phyloP scores from a whole-genome alignment of 2,329 filamentous ascomycete genomes.

The Alternaria arbusti region DNA sequence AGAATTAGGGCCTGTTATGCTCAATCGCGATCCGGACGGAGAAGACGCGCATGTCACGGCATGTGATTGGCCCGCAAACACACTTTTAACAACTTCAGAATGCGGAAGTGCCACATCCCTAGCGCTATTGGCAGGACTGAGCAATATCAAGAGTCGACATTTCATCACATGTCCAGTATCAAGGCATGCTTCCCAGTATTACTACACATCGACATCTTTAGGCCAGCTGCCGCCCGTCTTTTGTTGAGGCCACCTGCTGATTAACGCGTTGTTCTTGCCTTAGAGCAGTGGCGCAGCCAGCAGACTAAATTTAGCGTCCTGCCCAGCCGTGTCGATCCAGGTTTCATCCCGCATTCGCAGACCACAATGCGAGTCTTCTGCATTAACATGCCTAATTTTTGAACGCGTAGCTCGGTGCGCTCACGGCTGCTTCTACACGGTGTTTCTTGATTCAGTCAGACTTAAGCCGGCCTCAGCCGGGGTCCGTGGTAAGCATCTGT shows the following conservation, averaged over 20 bases:
- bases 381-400: neutral
- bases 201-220: neutral
- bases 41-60: neutral
- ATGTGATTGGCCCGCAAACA: constrained; percentile 5
- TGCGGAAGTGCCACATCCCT: constrained; percentile 8
- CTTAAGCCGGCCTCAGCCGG: neutral
- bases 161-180: neutral
- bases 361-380: neutral
- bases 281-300: constrained; percentile 17
- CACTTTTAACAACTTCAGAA: constrained; percentile 6
- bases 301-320: constrained; percentile 13
- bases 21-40: neutral
- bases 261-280: constrained; percentile 1
- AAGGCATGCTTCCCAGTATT: neutral
- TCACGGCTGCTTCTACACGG: neutral
- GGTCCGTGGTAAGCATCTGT: neutral
- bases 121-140: neutral
- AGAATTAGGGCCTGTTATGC: neutral
- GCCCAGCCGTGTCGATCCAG: constrained; percentile 6
- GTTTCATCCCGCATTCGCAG: constrained; percentile 9
- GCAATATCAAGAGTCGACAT: neutral
- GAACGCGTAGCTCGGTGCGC: neutral
- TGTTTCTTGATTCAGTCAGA: neutral
- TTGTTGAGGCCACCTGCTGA: constrained; percentile 3
- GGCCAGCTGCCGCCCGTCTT: neutral